Base-by-base conservation (phyloP, 2,329 filamentous ascomycete species). In the Magnaporthiopsis incrustans region DNA sequence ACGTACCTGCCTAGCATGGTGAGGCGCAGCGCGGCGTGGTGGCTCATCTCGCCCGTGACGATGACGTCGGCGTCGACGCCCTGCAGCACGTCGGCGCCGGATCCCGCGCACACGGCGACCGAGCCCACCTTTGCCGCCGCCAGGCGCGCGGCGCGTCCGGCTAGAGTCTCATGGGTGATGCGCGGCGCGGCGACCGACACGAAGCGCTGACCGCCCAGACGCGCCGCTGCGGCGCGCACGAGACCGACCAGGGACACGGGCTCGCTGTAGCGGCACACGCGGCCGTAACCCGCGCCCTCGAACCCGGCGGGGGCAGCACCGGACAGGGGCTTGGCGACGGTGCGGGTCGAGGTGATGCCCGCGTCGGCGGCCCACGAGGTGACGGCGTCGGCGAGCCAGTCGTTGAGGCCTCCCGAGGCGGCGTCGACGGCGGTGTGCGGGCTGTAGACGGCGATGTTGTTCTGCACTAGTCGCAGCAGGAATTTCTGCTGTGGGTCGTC, bases 341-440 rank as follows among this genome's bases (percentile, higher is more conserved):
- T 75, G 33, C 78, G 77, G 60, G 32, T 25, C 26, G 33, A 69
- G 44, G 73, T 74, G n/a, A 61, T n/a, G 4, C 33, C 18, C 11
- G 57, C 57, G 2, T 61, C 64, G 6, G 6, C 27, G 8, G 6
- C 87, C 27, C 38, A 44, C 14, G 53, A 25, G 18, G 56, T 33
- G 26, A 97, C 85, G 61, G 96, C 88, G 72, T 96, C 90, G 66
- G 91, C 92, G 12, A 99, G 87, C 94, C 94, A 99, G 74, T 96
- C 91, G 72, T 93, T 96, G 69, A 99, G 85, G 4, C 95, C 95
- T 25, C 88, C 86, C 0, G 87, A 85, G 0, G 91, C 91, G 56
- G 92, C 92, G 76, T 99, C 95, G 58, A 98, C 86, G 18, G 95
- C 94, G 0, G 95, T 99, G 77, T 99, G 95, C 0, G 95, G 95